Conservation (phyloP, 441 rosid genomes). For the Populus hybrid region DNA sequence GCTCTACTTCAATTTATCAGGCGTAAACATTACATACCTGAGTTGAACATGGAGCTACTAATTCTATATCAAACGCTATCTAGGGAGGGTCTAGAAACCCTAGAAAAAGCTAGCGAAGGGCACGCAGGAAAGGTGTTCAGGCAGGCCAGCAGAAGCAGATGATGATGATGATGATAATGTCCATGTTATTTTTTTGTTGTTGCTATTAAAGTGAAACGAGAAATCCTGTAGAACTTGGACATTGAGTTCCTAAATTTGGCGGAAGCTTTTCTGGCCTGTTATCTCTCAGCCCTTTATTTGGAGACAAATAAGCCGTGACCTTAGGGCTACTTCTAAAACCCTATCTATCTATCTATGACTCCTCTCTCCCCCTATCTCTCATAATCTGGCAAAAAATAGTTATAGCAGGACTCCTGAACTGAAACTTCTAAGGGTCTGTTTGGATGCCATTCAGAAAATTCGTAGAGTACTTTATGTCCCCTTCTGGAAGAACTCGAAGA, state of each 20-base stretch:
- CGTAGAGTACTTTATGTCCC: no score
- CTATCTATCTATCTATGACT: neutral
- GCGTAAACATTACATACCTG: neutral
- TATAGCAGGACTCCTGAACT: neutral
- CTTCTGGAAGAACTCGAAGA: no score
- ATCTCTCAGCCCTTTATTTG: slow-evolving; percentile 28
- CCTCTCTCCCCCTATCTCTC: neutral
- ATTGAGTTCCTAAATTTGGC: slow-evolving; percentile 32
- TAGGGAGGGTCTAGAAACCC: slow-evolving; percentile 31
- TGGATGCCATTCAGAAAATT: no score
- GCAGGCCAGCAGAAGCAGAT: slow-evolving; percentile 30
- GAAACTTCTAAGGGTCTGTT: neutral
- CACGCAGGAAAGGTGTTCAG: slow-evolving; percentile 11
- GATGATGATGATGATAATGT: slow-evolving; percentile 8
- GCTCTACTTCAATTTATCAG: neutral
- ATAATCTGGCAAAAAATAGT: neutral
- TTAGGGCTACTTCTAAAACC: slow-evolving; percentile 11
- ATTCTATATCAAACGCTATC: neutral
- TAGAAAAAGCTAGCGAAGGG: slow-evolving; percentile 27
- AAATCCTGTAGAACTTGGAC: slow-evolving; percentile 9
- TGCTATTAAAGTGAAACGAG: slow-evolving; percentile 12
- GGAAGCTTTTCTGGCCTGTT: slow-evolving; percentile 7
- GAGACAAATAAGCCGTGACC: slow-evolving; percentile 21
- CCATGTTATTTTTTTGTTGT: slow-evolving; percentile 18
- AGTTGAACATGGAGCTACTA: slow-evolving; percentile 35